phyloP scores from a whole-genome alignment of 768 basidiomycete species.

The Boletus bicolor region DNA sequence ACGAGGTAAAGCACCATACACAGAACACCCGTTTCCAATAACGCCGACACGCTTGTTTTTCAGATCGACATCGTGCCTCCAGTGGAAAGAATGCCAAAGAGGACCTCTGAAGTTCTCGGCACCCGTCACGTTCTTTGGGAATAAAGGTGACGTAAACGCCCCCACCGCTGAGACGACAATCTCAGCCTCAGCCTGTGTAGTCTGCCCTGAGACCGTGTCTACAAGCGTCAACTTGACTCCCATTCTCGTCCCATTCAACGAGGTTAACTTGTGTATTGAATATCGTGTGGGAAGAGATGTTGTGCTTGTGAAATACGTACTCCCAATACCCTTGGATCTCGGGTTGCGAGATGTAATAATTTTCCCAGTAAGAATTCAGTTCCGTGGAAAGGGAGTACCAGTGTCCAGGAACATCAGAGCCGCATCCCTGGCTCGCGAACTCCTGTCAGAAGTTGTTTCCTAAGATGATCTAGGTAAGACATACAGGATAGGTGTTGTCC shows the following conservation, averaged over 20 bases:
- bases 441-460: neutral
- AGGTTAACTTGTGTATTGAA: constrained; percentile 33
- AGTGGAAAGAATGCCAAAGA: constrained; percentile 54
- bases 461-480: neutral
- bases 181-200: constrained; percentile 9
- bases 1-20: constrained; percentile 35
- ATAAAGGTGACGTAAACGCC: constrained; percentile 1
- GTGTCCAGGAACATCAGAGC: neutral
- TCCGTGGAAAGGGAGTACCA: constrained; percentile 1
- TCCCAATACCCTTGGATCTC: constrained; percentile 34
- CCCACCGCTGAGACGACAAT: neutral
- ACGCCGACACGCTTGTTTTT: constrained; percentile 54
- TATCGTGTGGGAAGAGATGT: constrained; percentile 34
- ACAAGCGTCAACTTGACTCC: constrained; percentile 37
- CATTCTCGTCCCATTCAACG: constrained; percentile 45
- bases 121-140: neutral
- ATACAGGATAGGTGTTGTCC: constrained; percentile 5
- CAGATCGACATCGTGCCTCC: constrained; percentile 52
- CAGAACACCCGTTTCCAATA: constrained; percentile 63
- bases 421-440: neutral
- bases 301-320: constrained; percentile 43
- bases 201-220: constrained; percentile 34
- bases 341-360: constrained; percentile 2
- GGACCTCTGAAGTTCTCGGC: constrained; percentile 38
- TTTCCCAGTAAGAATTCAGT: neutral